Conservation (phyloP, 345 rosid genomes). For the Microthlaspi erraticum region DNA sequence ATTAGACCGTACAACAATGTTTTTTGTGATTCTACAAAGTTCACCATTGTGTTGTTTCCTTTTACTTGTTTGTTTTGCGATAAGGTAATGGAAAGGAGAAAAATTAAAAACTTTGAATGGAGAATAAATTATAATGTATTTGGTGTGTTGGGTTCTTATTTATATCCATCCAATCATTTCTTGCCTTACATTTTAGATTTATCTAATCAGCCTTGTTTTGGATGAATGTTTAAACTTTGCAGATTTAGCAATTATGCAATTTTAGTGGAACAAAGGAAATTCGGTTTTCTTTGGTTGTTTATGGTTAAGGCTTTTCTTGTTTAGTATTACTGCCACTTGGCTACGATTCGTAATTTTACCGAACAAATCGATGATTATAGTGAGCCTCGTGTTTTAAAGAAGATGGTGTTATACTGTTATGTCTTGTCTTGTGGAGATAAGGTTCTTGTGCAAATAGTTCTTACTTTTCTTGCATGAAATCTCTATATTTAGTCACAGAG, state of each 20-base stretch:
- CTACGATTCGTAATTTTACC: background rate
- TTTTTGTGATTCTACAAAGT: constrained; percentile 74
- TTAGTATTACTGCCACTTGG: background rate
- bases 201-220: constrained; percentile 10
- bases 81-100: background rate
- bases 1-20: constrained; percentile 69
- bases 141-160: constrained; percentile 57
- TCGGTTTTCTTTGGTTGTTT: background rate
- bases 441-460: background rate
- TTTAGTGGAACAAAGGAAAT: background rate
- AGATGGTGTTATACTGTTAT: background rate
- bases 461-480: constrained; percentile 8
- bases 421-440: too few species aligned
- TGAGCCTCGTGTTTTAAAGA: background rate
- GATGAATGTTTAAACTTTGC: constrained; percentile 14
- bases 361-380: background rate
- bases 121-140: constrained; percentile 25
- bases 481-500: constrained; percentile 21
- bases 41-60: constrained; percentile 61
- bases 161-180: constrained; percentile 5
- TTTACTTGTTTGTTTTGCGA: background rate
- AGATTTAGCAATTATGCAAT: background rate
- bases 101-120: constrained; percentile 12
- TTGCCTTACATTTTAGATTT: constrained; percentile 3
- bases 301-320: background rate